These are phyloP conservation scores for Apophysomyces ossiformis DNA, from an alignment of 371 early-diverging fungal species.

Conservation along the genomic window DNA sequence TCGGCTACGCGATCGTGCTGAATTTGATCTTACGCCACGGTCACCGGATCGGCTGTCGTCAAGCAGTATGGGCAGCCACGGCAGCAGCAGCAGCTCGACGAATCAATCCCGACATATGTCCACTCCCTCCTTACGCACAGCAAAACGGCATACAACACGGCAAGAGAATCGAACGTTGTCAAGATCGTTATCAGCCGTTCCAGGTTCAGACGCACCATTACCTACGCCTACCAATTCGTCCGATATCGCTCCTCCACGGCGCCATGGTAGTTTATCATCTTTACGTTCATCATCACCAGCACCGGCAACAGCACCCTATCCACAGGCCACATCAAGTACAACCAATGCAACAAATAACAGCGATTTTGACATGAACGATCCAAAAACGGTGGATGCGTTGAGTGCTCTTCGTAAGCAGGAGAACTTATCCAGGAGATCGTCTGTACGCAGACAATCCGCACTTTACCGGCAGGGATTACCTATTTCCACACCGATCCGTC, in stretches of 20 bases:
- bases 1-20: slow-evolving; percentile 38
- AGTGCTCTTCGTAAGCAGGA: slow-evolving; percentile 28
- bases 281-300: not conserved
- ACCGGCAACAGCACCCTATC: not conserved
- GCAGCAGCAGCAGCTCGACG: not conserved
- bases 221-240: slow-evolving; percentile 13
- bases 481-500: not conserved
- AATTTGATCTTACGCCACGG: slow-evolving; percentile 8
- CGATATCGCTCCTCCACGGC: slow-evolving; percentile 3
- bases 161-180: slow-evolving; percentile 3
- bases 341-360: slow-evolving; percentile 15
- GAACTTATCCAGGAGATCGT: slow-evolving; percentile 33
- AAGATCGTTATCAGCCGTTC: slow-evolving; percentile 10
- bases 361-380: slow-evolving; percentile 38
- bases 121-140: slow-evolving; percentile 2
- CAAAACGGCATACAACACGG: slow-evolving; percentile 1
- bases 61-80: not conserved
- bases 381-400: slow-evolving; percentile 34
- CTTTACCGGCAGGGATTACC: slow-evolving; percentile 13
- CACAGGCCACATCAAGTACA: not conserved
- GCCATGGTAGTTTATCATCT: slow-evolving; percentile 7
- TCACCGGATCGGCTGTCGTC: slow-evolving; percentile 8
- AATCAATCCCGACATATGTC: slow-evolving; percentile 7
- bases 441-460: slow-evolving; percentile 26
- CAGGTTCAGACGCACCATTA: slow-evolving; percentile 1